Evolutionary conservation across 1,284 basidiomycete genomes (phyloP).

Genomic region (Fomitopsis palustris): DNA sequence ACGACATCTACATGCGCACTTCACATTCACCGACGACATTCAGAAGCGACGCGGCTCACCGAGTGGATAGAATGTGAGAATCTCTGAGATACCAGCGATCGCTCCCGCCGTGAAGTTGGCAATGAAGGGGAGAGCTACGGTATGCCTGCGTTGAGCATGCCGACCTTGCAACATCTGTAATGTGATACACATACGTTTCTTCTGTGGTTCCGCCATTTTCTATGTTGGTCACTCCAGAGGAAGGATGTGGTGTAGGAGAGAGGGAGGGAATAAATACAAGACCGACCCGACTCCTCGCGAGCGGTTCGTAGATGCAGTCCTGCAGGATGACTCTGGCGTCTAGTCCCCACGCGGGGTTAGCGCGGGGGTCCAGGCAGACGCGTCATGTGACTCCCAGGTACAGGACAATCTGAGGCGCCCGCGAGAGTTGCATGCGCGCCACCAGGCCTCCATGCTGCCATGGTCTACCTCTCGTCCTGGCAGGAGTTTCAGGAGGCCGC

Average conservation of each 20-base stretch:
- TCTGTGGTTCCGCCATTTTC: constrained; percentile 4
- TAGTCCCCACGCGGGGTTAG: neutral
- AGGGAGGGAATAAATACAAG: constrained; percentile 1
- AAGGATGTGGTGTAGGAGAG: neutral
- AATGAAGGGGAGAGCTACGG: constrained; percentile 29
- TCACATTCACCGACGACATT: neutral
- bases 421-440: neutral
- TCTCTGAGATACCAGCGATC: constrained; percentile 62
- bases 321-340: neutral
- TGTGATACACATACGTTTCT: constrained; percentile 1
- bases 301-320: neutral
- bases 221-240: neutral
- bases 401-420: neutral
- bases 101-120: constrained; percentile 33
- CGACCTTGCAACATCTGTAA: neutral
- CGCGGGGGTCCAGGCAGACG: neutral
- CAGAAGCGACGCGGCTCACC: constrained; percentile 46
- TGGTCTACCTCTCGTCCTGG: constrained; percentile 47
- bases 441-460: constrained; percentile 8
- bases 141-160: neutral
- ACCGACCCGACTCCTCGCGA: neutral
- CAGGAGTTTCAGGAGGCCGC: constrained; percentile 84
- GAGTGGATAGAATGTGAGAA: constrained; percentile 90
- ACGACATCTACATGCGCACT: constrained; percentile 28
- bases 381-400: neutral